Base-by-base conservation (phyloP, 2,329 filamentous ascomycete genomes). In the Ceratocystis huliohia region DNA sequence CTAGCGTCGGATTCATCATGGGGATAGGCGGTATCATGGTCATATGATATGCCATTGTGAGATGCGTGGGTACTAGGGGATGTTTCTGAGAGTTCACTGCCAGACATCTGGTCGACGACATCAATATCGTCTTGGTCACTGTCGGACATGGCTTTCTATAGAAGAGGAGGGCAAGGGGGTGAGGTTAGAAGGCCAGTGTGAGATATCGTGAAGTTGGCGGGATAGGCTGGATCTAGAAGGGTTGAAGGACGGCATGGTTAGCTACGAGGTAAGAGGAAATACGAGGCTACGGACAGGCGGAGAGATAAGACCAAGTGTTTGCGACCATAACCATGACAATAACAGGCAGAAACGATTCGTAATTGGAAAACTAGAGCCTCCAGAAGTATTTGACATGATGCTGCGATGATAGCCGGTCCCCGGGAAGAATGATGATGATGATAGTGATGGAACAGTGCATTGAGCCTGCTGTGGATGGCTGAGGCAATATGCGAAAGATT, bases 71-170 rank as follows among this genome's bases (percentile, higher is more conserved):
- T 77, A 70, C 78, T 80, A 72, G 88, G 83, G 73, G 83, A 82
- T 71, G 83, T 79, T 72, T 95, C 88, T 72, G 89, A 91, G 68
- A 88, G 81, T 71, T 91, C 89, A 80, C 85, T 90, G 72, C 91
- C 89, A 76, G 82, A 88, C 70, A 81, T 81, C 69, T 81, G 72
- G 67, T 68, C 69, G 37, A 57, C 64, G 61, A 64, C 59, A 37
- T 69, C 68, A 45, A 69, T 66, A 56, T 68, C 53, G 57, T 68
- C 64, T 65, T 61, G 61, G 25, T 66, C 67, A 50, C 67, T 68
- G 61, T 68, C 67, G 44, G 67, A 68, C 67, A 68, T 68, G 44
- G 10, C 33, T 45, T 22, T 22, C 45, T 56, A n/a, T 45, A 22
- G 33, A 22, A 25, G 20, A 46, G 44, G 20, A 15, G 44, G 63